Evolutionary conservation across 2,329 filamentous ascomycete species (phyloP), one percentile per base, ranked within the genome.

Genomic region (Parastagonospora avenae): DNA sequence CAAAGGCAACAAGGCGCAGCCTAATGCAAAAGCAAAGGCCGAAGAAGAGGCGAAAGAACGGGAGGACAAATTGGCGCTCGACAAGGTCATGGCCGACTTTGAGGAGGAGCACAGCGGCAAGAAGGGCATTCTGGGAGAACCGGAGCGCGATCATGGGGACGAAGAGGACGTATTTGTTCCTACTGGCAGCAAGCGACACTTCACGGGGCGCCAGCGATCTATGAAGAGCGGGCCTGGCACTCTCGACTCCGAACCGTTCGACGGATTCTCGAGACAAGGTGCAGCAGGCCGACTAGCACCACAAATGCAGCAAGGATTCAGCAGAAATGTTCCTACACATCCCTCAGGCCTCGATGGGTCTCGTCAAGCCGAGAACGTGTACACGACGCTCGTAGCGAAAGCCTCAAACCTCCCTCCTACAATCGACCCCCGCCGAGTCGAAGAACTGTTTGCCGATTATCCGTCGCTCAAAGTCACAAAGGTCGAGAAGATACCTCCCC

Each of bases 161-260:
- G 59, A 54, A n/a, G 53, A 66, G 11, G 48, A 61, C n/a, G 55
- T 65, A 0, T 66, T 64, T 28, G 65, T 71, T 4, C 68, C 67
- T 0, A 66, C 62, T 12, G 64, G 66, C 27, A 60, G 54, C 16
- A 70, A 66, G 46, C 52, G 68, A 29, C 68, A 70, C 42, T 71
- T 69, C 38, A 68, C 67, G 9, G 63, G 59, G 9, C 52, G 67
- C 33, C 54, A 63, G 35, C 54, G 63, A 11, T 66, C 63, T 9
- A 69, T 60, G 60, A 70, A 68, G 58, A 69, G 64, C 50, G 68
- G 68, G 8, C 68, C 68, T 9, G 68, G 68, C 8, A 72, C 68
- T 11, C 63, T 72, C 37, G 62, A 65, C 45, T 30, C 55, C 8
- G 64, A 64, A n/a, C 55, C 60, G 24, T 53, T 62, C 39, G 60